Conservation (phyloP, 768 basidiomycete species). For the Boletus pseudo-olivaceus region DNA sequence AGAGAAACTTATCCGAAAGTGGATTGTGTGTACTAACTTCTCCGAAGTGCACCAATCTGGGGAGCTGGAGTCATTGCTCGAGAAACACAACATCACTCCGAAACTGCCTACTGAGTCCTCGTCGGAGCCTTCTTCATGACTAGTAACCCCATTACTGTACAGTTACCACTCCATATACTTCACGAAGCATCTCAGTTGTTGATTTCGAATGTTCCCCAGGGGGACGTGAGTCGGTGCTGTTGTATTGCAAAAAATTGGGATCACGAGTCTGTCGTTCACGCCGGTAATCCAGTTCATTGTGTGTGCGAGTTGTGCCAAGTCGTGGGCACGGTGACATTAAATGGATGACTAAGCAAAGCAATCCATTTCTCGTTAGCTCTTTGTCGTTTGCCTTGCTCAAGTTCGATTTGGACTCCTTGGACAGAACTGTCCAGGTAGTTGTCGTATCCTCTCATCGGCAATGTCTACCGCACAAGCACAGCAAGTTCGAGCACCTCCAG, state of each 20-base stretch:
- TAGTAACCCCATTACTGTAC: neutral
- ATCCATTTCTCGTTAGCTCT: neutral
- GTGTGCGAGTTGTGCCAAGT: too few species aligned
- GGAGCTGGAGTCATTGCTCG: constrained; percentile 81
- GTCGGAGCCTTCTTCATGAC: constrained; percentile 3
- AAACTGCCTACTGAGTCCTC: constrained; percentile 29
- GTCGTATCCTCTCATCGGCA: neutral
- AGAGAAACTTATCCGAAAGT: neutral
- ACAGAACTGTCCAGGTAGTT: neutral
- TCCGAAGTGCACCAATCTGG: constrained; percentile 90
- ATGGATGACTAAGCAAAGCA: constrained; percentile 14
- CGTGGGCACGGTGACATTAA: neutral
- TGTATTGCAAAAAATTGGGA: neutral
- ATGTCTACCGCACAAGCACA: constrained; percentile 55
- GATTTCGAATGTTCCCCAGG: neutral
- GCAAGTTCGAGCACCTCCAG: constrained; percentile 74
- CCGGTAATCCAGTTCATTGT: too few species aligned
- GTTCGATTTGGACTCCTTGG: neutral
- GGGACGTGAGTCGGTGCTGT: too few species aligned
- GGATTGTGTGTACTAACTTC: neutral
- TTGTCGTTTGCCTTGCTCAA: neutral
- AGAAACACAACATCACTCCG: constrained; percentile 66
- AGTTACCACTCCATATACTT: neutral
- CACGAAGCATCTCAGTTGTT: neutral
- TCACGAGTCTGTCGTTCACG: too few species aligned